Evolutionary conservation across 108 stramenopile genomes (phyloP).

Genomic region (Pseudonitzschia multistriata): DNA sequence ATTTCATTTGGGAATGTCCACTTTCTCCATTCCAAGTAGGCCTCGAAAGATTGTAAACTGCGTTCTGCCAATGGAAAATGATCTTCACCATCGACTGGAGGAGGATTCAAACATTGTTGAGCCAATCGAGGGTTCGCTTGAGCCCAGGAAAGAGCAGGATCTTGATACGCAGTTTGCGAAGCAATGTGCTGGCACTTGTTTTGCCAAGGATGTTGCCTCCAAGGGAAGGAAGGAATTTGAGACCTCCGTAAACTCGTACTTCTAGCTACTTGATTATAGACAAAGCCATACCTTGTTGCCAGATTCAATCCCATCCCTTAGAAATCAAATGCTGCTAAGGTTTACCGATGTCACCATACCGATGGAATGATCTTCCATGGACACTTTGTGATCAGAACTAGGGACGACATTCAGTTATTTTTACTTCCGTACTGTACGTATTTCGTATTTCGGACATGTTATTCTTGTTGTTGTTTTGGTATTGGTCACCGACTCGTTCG

Average conservation of each 20-base stretch:
- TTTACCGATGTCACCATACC: too few relatives aligned
- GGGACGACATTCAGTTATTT: too few relatives aligned
- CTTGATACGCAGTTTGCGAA: conserved; percentile 14
- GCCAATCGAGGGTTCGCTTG: conserved; percentile 24
- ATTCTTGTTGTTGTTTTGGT: too few relatives aligned
- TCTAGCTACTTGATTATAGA: neutral
- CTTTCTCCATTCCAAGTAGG: conserved; percentile 52
- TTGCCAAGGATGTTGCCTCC: neutral
- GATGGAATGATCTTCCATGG: too few relatives aligned
- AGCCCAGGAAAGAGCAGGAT: conserved; percentile 31
- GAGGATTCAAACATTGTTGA: conserved; percentile 25
- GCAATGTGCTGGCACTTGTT: neutral
- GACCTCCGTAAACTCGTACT: neutral
- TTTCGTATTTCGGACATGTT: too few relatives aligned
- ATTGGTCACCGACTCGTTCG: too few relatives aligned
- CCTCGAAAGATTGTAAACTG: conserved; percentile 39
- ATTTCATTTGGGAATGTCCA: conserved; percentile 33
- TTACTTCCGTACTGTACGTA: too few relatives aligned
- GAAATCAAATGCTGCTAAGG: neutral
- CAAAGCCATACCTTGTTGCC: neutral
- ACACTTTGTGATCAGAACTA: too few relatives aligned
- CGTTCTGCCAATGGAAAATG: neutral
- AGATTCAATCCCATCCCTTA: neutral
- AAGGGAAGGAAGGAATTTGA: neutral
- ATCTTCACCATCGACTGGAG: conserved; percentile 3